phyloP scores from a whole-genome alignment of 768 basidiomycete species.

The Royoungia palumana region DNA sequence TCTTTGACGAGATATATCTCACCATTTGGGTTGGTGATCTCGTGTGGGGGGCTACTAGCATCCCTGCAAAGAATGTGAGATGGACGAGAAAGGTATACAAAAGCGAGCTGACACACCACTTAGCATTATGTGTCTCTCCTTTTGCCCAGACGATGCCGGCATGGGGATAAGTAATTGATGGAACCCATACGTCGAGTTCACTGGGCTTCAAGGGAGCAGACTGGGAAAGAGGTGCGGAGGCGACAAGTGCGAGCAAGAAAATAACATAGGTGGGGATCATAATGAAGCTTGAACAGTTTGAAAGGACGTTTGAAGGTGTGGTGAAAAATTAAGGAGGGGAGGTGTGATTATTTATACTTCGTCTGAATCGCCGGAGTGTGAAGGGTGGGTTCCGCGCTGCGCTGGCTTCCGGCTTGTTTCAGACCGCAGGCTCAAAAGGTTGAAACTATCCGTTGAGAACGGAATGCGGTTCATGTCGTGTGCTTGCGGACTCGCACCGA shows the following conservation, averaged over 20 bases:
- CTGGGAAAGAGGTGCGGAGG: constrained; percentile 8
- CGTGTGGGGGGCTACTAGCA: constrained; percentile 17
- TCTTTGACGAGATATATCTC: constrained; percentile 27
- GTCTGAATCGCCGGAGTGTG: too few relatives aligned
- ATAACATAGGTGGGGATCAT: too few relatives aligned
- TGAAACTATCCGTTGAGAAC: too few relatives aligned
- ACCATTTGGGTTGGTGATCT: constrained; percentile 34
- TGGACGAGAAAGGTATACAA: not conserved
- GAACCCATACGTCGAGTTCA: constrained; percentile 25
- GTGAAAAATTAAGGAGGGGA: too few relatives aligned
- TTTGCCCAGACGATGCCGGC: constrained; percentile 21
- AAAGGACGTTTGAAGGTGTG: too few relatives aligned
- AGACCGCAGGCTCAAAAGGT: too few relatives aligned
- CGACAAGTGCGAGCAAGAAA: not conserved
- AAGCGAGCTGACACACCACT: constrained; percentile 24
- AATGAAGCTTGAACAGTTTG: not conserved
- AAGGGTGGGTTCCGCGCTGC: too few relatives aligned
- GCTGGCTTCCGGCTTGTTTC: too few relatives aligned
- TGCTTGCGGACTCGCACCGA: too few relatives aligned
- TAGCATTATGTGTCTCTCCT: constrained; percentile 23
- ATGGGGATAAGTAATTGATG: constrained; percentile 24
- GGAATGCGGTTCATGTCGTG: too few relatives aligned
- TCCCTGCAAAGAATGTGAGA: constrained; percentile 27
- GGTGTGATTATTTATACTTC: too few relatives aligned
- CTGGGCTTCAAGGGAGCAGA: not conserved